Evolutionary conservation across 2,329 filamentous ascomycete genomes (phyloP), one percentile per base, ranked within the genome.

Genomic region (Ascochyta lentis): DNA sequence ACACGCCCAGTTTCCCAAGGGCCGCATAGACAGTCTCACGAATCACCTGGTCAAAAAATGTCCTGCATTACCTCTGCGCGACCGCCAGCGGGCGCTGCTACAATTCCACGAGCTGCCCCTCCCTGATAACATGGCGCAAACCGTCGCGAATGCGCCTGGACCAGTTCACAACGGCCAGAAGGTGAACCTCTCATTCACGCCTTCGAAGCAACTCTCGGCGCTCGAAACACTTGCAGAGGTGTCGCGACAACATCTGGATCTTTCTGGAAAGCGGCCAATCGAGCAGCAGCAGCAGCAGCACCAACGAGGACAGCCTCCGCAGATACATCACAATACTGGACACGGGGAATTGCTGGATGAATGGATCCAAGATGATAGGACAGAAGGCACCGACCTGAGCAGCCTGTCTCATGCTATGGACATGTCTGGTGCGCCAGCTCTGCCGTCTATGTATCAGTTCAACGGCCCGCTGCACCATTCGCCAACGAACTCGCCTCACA

Each of bases 171-270:
- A 60, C 44, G 65, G 68, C 40, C 72, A 70, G 53, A 66, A 70
- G 42, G 69, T 74, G 66, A 75, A 67, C 54, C 69, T 81, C 23
- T 76, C 80, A 2, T 80, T 80, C 59, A 66, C 71, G 34, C 77
- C 76, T 29, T 69, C 70, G n/a, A 80, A 81, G 60, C 84, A 86
- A 63, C 91, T 92, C 82, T 92, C 91, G 58, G 90, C 91, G 1
- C 81, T 96, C 34, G 91, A 96, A 72, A 92, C 92, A 5, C 81
- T 96, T 22, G 92, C 92, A 29, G 92, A 96, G 76, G 92, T 93
- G 0, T 96, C 92, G 45, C 85, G 91, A 46, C 90, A 91, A 73
- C 79, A 79, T 59, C 64, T 95, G 54, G 89, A 90, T 64, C 80
- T 60, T 70, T 82, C 71, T 57, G 81, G 76, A 64, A 78, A 75